Evolutionary conservation across 306 rosid genomes (phyloP).

Genomic region (Trifolium dubium): DNA sequence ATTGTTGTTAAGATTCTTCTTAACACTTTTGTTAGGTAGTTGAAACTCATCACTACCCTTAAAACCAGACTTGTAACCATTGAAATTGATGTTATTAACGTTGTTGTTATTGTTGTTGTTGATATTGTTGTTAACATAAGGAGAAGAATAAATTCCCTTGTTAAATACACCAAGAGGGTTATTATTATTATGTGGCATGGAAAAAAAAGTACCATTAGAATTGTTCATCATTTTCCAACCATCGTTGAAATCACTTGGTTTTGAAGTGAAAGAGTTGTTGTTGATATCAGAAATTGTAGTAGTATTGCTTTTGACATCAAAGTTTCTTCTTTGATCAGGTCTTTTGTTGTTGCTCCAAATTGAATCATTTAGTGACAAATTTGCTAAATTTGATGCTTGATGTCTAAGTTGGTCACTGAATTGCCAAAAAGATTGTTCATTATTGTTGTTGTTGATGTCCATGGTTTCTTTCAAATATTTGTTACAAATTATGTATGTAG

Average conservation of each 20-base stretch:
- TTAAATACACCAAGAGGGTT: slow-evolving; percentile 54
- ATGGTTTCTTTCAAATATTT: neutral
- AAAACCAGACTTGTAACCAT: slow-evolving; percentile 54
- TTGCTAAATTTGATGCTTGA: slow-evolving; percentile 61
- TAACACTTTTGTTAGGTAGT: slow-evolving; percentile 44
- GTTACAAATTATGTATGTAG: neutral
- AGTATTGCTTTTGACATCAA: slow-evolving; percentile 66
- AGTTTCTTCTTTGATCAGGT: slow-evolving; percentile 63
- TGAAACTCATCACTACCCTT: slow-evolving; percentile 54
- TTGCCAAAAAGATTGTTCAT: slow-evolving; percentile 77
- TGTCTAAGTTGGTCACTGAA: slow-evolving; percentile 86
- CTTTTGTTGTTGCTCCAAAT: slow-evolving; percentile 80
- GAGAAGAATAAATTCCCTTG: slow-evolving; percentile 63
- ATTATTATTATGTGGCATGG: slow-evolving; percentile 45
- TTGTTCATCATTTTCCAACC: slow-evolving; percentile 54
- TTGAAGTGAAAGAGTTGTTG: slow-evolving; percentile 32
- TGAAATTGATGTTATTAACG: slow-evolving; percentile 39
- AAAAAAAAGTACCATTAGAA: slow-evolving; percentile 42
- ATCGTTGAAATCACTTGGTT: slow-evolving; percentile 52
- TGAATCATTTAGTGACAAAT: slow-evolving; percentile 73
- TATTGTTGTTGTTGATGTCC: slow-evolving; percentile 53
- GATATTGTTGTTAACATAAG: slow-evolving; percentile 41
- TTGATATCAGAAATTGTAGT: slow-evolving; percentile 45
- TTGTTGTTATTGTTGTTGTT: slow-evolving; percentile 14
- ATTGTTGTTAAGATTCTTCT: slow-evolving; percentile 48